phyloP scores from a whole-genome alignment of 345 rosid species.

The Aquilaria sinensis region DNA sequence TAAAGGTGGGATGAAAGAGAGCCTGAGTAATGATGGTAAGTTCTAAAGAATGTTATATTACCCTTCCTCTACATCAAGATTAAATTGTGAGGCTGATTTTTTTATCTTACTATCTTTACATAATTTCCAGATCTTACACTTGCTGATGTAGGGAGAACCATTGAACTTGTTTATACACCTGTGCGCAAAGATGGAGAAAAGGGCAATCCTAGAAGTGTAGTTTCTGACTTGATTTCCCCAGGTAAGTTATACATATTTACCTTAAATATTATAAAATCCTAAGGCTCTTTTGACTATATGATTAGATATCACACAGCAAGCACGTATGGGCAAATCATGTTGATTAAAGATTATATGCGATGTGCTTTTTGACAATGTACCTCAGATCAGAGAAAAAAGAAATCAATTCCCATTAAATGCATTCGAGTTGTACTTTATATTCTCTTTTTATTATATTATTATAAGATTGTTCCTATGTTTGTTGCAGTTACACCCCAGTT shows the following conservation, averaged over 20 bases:
- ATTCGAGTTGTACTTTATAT: background rate
- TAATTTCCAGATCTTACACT: conserved; percentile 79
- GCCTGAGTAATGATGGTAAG: conserved; percentile 59
- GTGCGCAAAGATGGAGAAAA: conserved; percentile 74
- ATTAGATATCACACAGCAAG: no score
- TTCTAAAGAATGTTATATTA: conserved; percentile 3
- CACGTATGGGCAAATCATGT: no score
- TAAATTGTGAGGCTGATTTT: conserved; percentile 6
- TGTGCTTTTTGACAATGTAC: no score
- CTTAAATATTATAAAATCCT: no score
- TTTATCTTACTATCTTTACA: conserved; percentile 24
- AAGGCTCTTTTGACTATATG: no score
- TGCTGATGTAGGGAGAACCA: conserved; percentile 67
- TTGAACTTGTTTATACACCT: conserved; percentile 83
- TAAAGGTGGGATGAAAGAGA: conserved; percentile 58
- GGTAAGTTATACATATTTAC: conserved; percentile 42
- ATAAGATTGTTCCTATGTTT: conserved; percentile 15
- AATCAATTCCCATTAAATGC: background rate
- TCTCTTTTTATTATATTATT: conserved; percentile 3
- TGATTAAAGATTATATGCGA: no score
- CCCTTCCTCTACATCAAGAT: conserved; percentile 4
- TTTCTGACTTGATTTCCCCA: conserved; percentile 60
- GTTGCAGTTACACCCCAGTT: conserved; percentile 79
- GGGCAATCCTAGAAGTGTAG: conserved; percentile 63
- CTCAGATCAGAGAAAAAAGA: no score